Evolutionary conservation across 306 rosid species (phyloP), one percentile per base, ranked within the genome.

Genomic region (Neltuma alba): DNA sequence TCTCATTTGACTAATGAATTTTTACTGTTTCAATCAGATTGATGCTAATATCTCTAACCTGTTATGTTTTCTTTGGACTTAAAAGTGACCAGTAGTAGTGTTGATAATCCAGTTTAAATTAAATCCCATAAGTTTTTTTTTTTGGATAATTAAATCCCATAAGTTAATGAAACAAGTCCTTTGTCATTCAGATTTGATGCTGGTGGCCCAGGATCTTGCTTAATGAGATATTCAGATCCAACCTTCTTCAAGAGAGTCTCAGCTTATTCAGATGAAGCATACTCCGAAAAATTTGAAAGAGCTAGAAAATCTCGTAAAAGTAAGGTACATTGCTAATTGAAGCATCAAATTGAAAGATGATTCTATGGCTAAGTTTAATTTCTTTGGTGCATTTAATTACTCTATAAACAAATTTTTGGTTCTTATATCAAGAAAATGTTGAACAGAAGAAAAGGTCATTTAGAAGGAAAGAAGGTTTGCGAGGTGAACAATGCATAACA

Each of bases 181-280:
- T 58, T 65, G 63, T 72, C 81, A 31, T 85, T 83, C 94, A 95
- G 99, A 85, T 95, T 89, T 60, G 99, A 93, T 87, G 78, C 86
- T 20, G 94, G 98, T 70, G 98, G 98, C 21, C 96, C 92, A 37
- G 99, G 97, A 86, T 93, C 99, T 75, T 95, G 99, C 85, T 87
- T 88, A 72, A 93, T 86, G 88, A 88, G 94, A 86, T 95, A 95
- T 91, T 95, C 99, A 67, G 99, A 95, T 89, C 98, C 99, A 80
- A 90, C 96, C 64, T 90, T 91, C 80, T 93, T 95, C 84, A 91
- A 87, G 84, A 93, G 85, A 87, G 85, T 74, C 72, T 87, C 94
- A 25, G 87, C 83, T 75, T 82, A 76, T 82, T 84, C 87, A 23
- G 91, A 87, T 55, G 94, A 86, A 84, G 81, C 77, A 18, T 86